phyloP scores from a whole-genome alignment of 1,139 yeast species.

The Candida anutae region DNA sequence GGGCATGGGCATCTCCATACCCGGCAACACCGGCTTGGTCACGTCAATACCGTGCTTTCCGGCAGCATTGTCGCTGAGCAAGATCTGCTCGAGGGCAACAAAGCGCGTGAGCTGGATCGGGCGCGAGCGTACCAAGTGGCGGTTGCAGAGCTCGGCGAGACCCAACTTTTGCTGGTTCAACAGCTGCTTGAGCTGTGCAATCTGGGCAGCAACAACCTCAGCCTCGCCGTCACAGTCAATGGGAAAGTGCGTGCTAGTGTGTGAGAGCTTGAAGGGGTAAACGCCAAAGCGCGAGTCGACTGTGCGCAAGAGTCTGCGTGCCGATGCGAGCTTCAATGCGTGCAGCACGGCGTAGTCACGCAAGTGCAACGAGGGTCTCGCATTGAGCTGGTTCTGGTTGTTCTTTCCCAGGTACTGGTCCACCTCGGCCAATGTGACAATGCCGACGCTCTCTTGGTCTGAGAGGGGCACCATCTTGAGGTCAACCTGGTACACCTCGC shows the following conservation, averaged over 20 bases:
- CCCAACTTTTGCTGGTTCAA: conserved; percentile 65
- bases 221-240: conserved; percentile 31
- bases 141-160: conserved; percentile 70
- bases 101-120: conserved; percentile 69
- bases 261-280: conserved; percentile 80
- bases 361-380: conserved; percentile 66
- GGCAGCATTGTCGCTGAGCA: conserved; percentile 54
- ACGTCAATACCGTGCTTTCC: conserved; percentile 62
- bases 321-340: conserved; percentile 65
- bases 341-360: conserved; percentile 82
- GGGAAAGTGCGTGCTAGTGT: conserved; percentile 56
- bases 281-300: conserved; percentile 75
- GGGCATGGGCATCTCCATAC: conserved; percentile 66
- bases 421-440: conserved; percentile 57
- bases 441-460: conserved; percentile 49
- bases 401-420: conserved; percentile 60
- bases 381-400: conserved; percentile 42
- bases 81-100: conserved; percentile 58
- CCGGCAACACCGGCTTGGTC: conserved; percentile 59
- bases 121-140: conserved; percentile 69
- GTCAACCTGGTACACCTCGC: conserved; percentile 85
- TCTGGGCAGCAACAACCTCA: conserved; percentile 25
- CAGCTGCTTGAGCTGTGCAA: conserved; percentile 39
- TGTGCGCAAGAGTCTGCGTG: conserved; percentile 63
- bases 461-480: conserved; percentile 68